A percentile compares a stretch with the other conserved stretches of the same genome.
These are phyloP conservation scores for Boletus sp. DNA, from an alignment of 768 basidiomycete species.

Conservation along the genomic window DNA sequence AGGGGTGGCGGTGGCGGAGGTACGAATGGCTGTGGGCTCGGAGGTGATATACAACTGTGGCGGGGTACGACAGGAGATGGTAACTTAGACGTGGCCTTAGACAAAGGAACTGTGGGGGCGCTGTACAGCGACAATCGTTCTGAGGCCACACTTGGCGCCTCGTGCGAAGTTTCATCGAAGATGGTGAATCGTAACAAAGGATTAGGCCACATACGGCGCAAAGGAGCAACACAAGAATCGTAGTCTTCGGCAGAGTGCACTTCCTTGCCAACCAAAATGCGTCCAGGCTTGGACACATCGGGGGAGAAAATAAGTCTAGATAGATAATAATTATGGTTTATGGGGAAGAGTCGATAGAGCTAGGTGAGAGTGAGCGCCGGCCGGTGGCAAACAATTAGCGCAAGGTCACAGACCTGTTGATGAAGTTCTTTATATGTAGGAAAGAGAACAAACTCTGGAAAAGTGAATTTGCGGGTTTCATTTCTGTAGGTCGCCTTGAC, in stretches of 20 bases:
- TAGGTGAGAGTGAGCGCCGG: constrained; percentile 32
- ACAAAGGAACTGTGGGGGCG: background rate
- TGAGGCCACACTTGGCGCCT: constrained; percentile 22
- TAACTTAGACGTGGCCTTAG: background rate
- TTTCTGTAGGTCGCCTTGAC: constrained; percentile 73
- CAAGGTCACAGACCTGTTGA: constrained; percentile 49
- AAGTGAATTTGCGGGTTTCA: constrained; percentile 67
- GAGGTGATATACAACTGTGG: background rate
- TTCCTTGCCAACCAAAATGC: constrained; percentile 61
- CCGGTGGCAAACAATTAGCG: background rate
- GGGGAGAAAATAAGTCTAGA: constrained; percentile 70
- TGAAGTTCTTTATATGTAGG: constrained; percentile 61
- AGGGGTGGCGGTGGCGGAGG: constrained; percentile 28
- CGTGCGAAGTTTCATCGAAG: constrained; percentile 47
- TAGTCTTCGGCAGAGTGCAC: constrained; percentile 61
- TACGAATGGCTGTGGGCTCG: background rate
- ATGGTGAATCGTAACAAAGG: constrained; percentile 63
- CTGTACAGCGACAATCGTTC: constrained; percentile 9
- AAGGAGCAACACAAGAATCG: constrained; percentile 43
- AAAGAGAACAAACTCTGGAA: constrained; percentile 48
- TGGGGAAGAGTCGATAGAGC: constrained; percentile 71
- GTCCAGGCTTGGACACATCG: constrained; percentile 47
- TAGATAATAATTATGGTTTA: constrained; percentile 56
- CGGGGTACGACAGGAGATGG: background rate
- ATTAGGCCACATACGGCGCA: constrained; percentile 53